Percentiles rank a stretch among this genome's conserved stretches.
These are phyloP conservation scores for Fusarium tuaranense DNA, from an alignment of 2,329 filamentous ascomycete genomes.

Conservation along the genomic window DNA sequence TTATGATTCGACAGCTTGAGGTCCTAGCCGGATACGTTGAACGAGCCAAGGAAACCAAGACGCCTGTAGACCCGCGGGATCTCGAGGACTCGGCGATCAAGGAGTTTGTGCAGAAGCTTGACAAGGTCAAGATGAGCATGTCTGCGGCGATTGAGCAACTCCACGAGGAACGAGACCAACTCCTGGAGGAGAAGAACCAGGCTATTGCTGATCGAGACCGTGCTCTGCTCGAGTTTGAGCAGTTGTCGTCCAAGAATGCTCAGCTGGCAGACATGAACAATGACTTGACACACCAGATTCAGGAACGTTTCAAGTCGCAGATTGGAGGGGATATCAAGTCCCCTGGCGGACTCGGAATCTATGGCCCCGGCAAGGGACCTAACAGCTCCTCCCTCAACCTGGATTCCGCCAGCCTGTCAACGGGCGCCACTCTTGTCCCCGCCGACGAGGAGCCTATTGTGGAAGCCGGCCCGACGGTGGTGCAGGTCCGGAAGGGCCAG, in stretches of 20 bases:
- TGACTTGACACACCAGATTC: conserved; percentile 92
- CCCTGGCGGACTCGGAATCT: conserved; percentile 69
- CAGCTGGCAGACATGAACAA: conserved; percentile 97
- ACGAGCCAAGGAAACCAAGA: conserved; percentile 84
- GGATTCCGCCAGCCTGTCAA: conserved; percentile 65
- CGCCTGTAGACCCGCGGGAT: conserved; percentile 82
- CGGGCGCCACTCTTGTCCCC: conserved; percentile 69
- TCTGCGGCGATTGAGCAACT: conserved; percentile 69
- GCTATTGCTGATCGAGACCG: conserved; percentile 90
- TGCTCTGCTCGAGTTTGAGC: conserved; percentile 94
- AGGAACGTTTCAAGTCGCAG: conserved; percentile 90
- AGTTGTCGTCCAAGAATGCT: conserved; percentile 92
- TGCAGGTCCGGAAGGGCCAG: conserved; percentile 94
- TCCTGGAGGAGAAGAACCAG: conserved; percentile 86
- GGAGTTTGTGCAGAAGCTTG: conserved; percentile 83
- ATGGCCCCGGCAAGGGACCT: conserved; percentile 63
- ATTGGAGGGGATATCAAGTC: conserved; percentile 63
- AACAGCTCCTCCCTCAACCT: conserved; percentile 64
- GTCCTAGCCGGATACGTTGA: conserved; percentile 90
- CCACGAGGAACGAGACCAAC: conserved; percentile 79
- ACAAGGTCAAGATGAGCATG: conserved; percentile 71
- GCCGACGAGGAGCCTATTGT: conserved; percentile 75
- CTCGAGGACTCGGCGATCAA: conserved; percentile 92
- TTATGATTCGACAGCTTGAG: conserved; percentile 92
- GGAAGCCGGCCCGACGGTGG: conserved; percentile 87